Conservation (phyloP, 2,329 filamentous ascomycete genomes). For the Escovopsis weberi region DNA sequence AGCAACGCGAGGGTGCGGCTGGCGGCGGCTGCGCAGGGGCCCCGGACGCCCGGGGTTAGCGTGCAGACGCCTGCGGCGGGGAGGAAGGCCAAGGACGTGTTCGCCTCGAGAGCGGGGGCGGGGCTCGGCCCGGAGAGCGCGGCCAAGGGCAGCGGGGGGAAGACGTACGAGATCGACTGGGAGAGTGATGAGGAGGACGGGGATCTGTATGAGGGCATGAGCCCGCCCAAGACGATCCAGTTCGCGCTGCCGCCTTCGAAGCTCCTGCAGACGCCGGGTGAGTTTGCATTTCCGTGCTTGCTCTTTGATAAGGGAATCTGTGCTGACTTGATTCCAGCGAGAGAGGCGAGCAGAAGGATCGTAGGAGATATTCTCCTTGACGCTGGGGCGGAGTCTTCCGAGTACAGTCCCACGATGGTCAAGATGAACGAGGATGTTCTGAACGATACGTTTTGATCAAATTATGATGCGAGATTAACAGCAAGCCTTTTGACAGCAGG, state of each 20-base stretch:
- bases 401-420: constrained; percentile 51
- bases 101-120: constrained; percentile 18
- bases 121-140: constrained; percentile 11
- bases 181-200: constrained; percentile 58
- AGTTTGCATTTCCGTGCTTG: constrained; percentile 11
- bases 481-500: not conserved
- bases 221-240: constrained; percentile 86
- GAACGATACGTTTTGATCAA: constrained; percentile 39
- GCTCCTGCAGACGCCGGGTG: constrained; percentile 66
- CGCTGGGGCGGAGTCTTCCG: constrained; percentile 49
- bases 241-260: constrained; percentile 67
- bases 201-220: constrained; percentile 55
- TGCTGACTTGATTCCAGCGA: constrained; percentile 33
- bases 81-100: constrained; percentile 35
- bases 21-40: constrained; percentile 28
- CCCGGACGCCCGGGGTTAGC: constrained; percentile 69
- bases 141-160: constrained; percentile 11
- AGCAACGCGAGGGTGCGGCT: constrained; percentile 29
- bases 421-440: constrained; percentile 49
- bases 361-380: constrained; percentile 68
- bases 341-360: constrained; percentile 67
- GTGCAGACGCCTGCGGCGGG: constrained; percentile 57
- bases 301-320: not conserved
- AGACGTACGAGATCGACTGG: constrained; percentile 50
- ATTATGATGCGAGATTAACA: not conserved